Percentiles rank a stretch among this genome's conserved stretches.
Conservation (phyloP, 2,329 filamentous ascomycete species). For the Fusarium nodosum region DNA sequence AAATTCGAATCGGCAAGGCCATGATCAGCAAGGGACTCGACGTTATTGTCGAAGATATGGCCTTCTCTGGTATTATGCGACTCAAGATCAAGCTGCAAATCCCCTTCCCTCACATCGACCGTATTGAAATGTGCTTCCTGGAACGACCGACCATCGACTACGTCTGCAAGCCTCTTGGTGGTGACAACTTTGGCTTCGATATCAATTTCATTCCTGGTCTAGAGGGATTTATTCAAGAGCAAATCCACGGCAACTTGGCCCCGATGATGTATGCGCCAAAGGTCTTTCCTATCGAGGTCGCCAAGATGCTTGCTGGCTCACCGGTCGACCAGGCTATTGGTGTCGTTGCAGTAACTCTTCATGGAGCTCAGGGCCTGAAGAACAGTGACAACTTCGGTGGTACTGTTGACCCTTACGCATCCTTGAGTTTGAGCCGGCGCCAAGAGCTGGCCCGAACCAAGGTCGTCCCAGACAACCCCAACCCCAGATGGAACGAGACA, state of each 20-base stretch:
- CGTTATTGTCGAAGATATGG: conserved; percentile 98
- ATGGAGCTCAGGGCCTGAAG: conserved; percentile 92
- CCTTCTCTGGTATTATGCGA: conserved; percentile 94
- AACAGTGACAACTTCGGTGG: conserved; percentile 95
- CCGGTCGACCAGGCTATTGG: conserved; percentile 96
- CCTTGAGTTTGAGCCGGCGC: conserved; percentile 86
- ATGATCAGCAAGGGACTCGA: conserved; percentile 97
- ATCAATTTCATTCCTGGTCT: conserved; percentile 99
- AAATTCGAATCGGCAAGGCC: conserved; percentile 94
- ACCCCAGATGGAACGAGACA: conserved; percentile 96
- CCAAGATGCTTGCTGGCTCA: conserved; percentile 96
- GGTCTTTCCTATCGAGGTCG: conserved; percentile 97
- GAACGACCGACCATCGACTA: conserved; percentile 93
- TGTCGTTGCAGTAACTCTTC: conserved; percentile 90
- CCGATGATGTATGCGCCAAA: conserved; percentile 99
- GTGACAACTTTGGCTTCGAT: conserved; percentile 95
- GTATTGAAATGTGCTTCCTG: conserved; percentile 94
- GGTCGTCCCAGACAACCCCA: conserved; percentile 84
- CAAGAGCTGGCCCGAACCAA: conserved; percentile 89
- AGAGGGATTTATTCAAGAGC: conserved; percentile 92
- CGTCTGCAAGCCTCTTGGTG: conserved; percentile 96
- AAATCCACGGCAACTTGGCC: conserved; percentile 91
- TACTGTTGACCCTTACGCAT: conserved; percentile 89
- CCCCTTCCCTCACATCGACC: conserved; percentile 94
- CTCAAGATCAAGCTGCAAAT: conserved; percentile 98